Evolutionary conservation across 192 early-diverging fungal species (phyloP), one percentile per base, ranked within the genome.

Genomic region (Coemansia sp.): DNA sequence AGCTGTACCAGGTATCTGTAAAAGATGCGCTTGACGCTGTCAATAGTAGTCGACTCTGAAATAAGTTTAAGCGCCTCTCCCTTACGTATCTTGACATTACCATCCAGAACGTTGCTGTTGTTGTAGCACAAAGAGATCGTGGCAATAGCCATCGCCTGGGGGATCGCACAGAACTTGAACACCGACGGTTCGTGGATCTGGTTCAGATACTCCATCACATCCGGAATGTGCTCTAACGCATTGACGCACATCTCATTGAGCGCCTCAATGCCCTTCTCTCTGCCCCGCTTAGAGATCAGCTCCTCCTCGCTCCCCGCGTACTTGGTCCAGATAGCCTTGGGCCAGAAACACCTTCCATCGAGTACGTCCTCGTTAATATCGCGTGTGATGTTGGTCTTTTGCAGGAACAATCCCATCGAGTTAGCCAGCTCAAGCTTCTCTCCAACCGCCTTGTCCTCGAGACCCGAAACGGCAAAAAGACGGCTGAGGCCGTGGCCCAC

Each of bases 61-160:
- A 92, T 92, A 46, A 93, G 67, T 72, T 86, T 86, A 24, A 92
- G 81, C 26, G 92, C 86, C 76, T 91, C 88, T 37, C 92, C 92
- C 75, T 91, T 93, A 65, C 96, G 91, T 70, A 98, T 98, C 83
- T 99, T 99, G 63, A 93, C 91, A 35, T 89, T 89, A 51, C 77
- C 83, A 3, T 87, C 85, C 66, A 92, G 97, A 14, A 98, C 77
- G 36, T 82, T 75, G 43, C 87, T 74, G 77, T 96, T 96, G 80
- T 95, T 92, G 75, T 92, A 96, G 56, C 95, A 90, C 55, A 93
- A 62, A 24, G 87, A 83, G 18, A 99, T 75, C 2, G 95, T 92
- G 26, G 97, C 90, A 69, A 99, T 93, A 11, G 97, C 97, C 97
- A 98, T 98, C 16, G 97, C 90, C 85, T 99, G 96, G n/a, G 97